A percentile compares a stretch with the other conserved stretches of the same genome.
phyloP scores from a whole-genome alignment of 176 grass and related monocot genomes.

The Oryza nivara region DNA sequence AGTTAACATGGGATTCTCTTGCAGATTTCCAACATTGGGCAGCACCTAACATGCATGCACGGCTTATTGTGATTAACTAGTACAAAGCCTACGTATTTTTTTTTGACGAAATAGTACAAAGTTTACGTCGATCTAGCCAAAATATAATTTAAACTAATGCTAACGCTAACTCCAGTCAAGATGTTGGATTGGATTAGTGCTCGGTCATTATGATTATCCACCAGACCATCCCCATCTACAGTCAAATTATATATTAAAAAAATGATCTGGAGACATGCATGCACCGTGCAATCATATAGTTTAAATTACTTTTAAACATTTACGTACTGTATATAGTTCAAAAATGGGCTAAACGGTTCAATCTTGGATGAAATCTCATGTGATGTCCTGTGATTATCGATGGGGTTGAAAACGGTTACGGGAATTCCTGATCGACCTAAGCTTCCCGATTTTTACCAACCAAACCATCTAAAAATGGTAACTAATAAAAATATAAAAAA shows the following conservation, averaged over 20 bases:
- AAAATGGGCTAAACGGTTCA: no score
- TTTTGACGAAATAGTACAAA: background rate
- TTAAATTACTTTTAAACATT: background rate
- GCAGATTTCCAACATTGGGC: constrained; percentile 11
- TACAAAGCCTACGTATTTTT: background rate
- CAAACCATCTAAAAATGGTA: no score
- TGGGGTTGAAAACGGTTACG: no score
- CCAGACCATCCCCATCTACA: background rate
- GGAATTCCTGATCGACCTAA: no score
- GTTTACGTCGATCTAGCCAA: constrained; percentile 3
- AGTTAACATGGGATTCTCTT: background rate
- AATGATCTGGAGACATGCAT: background rate
- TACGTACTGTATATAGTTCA: no score
- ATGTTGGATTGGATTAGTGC: constrained; percentile 20
- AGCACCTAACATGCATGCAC: constrained; percentile 20
- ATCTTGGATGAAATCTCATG: no score
- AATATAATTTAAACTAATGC: constrained; percentile 2
- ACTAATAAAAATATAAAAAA: no score
- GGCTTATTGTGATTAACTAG: background rate
- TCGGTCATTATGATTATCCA: constrained; percentile 19
- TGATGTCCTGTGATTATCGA: no score
- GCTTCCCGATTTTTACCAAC: no score
- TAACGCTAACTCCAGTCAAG: constrained; percentile 19
- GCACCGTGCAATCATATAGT: background rate
- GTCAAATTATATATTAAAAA: background rate